Evolutionary conservation across 1,284 basidiomycete genomes (phyloP), one percentile per base, ranked within the genome.

Genomic region (Prillingera fragicola): DNA sequence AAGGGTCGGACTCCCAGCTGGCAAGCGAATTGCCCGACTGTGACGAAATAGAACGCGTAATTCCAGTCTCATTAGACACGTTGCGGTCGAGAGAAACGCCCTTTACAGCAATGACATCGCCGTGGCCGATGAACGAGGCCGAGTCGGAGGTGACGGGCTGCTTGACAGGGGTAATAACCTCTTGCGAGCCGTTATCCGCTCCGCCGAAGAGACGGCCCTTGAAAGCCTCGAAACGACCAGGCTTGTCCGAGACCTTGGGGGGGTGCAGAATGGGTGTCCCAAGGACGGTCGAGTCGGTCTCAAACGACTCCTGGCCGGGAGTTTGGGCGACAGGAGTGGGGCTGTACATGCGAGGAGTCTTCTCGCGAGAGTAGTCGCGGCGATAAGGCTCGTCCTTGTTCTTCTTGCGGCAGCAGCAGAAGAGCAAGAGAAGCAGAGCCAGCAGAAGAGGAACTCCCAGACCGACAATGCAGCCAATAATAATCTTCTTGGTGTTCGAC

Each of bases 401-500:
- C 27, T 53, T 42, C 38, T 54, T 54, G 24, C 64, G 51, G 54
- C 66, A 70, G 57, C 63, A 65, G 38, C 55, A 55, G 33, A 67
- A 51, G 33, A 73, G 63, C 25, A 63, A 32, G 25, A 64, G 42
- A 1, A 71, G 51, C 6, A 62, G 48, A 12, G 66, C 40, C 8
- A 69, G 50, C n/a, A 57, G 54, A 28, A 66, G 35, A 10, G 49
- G 38, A n/a, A 35, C 37, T 12, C 43, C 51, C 2, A 27, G 40
- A n/a, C 70, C 71, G 19, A 71, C 50, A 15, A 58, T 60, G 14
- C 68, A 59, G 18, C 67, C 71, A 33, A 72, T 57, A 31, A 64
- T 70, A 31, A 71, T 67, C 44, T 69, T 69, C 42, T 52, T 52
- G 8, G 51, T 65, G 13, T 47, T 57, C 0, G 69, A 70, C 3